Evolutionary conservation across 2,329 filamentous ascomycete species (phyloP).

Genomic region (Alternaria conjuncta): DNA sequence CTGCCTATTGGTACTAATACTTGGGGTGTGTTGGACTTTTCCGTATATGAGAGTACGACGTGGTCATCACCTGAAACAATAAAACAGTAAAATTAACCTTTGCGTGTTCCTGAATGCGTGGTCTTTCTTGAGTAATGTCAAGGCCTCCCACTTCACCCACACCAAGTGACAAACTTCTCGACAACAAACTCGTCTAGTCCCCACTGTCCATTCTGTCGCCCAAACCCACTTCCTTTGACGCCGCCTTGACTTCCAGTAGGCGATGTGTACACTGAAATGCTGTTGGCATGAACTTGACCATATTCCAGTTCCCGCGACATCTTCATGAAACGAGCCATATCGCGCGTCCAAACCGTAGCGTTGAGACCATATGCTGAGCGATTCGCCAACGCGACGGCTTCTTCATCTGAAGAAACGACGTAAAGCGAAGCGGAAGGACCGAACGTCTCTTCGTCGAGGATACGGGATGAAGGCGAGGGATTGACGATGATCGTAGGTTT

Average conservation of each 20-base stretch:
- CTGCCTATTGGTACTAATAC: not conserved
- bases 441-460: constrained; percentile 77
- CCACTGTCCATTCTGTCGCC: constrained; percentile 51
- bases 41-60: not conserved
- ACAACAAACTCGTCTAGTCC: constrained; percentile 53
- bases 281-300: constrained; percentile 54
- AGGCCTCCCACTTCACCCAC: constrained; percentile 20
- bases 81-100: not conserved
- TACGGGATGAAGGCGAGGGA: constrained; percentile 70
- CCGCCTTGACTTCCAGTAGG: constrained; percentile 53
- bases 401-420: constrained; percentile 69
- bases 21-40: not conserved
- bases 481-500: constrained; percentile 64
- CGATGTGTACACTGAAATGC: constrained; percentile 55
- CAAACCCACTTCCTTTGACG: constrained; percentile 55
- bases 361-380: constrained; percentile 78
- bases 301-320: constrained; percentile 56
- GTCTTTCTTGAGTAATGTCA: not conserved
- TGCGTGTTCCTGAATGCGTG: not conserved
- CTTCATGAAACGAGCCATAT: constrained; percentile 59
- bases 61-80: not conserved
- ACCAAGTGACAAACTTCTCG: constrained; percentile 45
- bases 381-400: constrained; percentile 77
- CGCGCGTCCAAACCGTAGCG: constrained; percentile 71
- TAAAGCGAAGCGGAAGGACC: constrained; percentile 74